Base-by-base conservation (phyloP, 306 rosid species). In the Sindora glabra region DNA sequence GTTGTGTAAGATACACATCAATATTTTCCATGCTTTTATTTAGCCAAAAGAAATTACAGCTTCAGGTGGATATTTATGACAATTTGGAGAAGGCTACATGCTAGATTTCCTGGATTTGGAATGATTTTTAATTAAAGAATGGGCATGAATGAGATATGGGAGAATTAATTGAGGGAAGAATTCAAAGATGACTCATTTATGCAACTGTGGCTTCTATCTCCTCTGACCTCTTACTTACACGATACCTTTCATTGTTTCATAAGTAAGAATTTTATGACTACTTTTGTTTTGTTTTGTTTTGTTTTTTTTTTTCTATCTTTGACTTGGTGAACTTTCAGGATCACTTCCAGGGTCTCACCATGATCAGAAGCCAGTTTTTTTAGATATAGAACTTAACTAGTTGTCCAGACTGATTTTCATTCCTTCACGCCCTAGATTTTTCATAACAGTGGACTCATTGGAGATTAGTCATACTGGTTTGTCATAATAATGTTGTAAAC, bases 121-220 rank as follows among this genome's bases (percentile, higher is more conserved):
- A 58, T 40, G 33, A 41, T 21, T 46, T 17, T 59, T 63, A 67
- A 38, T 52, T n/a, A 40, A 52, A 56, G 55, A 69, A 33, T 36
- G 62, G 48, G 40, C n/a, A 33, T 41, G 24, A 30, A 40, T 41
- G 24, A 48, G n/a, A 45, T 36, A 18, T 16, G 8, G 58, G 19
- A 53, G 62, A 74, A 53, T 58, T 16, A 40, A 62, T 56, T 22
- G 52, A 22, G 65, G 54, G 38, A 59, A 53, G 16, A 64, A 64
- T 49, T 34, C 64, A 26, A 64, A 19, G 33, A 23, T 45, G 50
- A 46, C 23, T 47, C n/a, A 29, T 25, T 56, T 47, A 23, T 12
- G 64, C 29, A 32, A 59, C 36, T 40, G 59, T 53, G 62, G 42
- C 21, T 37, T 22, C 44, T 61, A 37, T 54, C 36, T 33, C 50